Percentiles rank a stretch among this genome's conserved stretches.
Conservation (phyloP, 2,329 filamentous ascomycete genomes). For the Hansfordia pulvinata region DNA sequence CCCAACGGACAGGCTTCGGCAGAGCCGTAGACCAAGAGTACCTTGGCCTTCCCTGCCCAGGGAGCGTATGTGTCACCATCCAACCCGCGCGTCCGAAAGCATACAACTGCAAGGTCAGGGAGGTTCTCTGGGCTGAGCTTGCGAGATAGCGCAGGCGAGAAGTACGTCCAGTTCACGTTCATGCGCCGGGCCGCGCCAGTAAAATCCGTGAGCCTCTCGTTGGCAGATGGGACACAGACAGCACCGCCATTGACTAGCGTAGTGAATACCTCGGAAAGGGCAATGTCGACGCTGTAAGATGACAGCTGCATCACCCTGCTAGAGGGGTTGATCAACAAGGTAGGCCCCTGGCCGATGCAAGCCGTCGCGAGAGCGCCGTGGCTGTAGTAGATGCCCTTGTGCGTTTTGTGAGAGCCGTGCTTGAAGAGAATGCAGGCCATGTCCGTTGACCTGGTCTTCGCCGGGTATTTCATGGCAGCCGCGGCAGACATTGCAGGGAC, state of each 20-base stretch:
- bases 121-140: slow-evolving; percentile 14
- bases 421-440: slow-evolving; percentile 49
- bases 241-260: slow-evolving; percentile 35
- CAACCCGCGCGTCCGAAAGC: slow-evolving; percentile 30
- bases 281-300: slow-evolving; percentile 40
- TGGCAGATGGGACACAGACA: slow-evolving; percentile 31
- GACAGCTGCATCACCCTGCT: slow-evolving; percentile 47
- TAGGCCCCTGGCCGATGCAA: slow-evolving; percentile 33
- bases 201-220: slow-evolving; percentile 27
- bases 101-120: slow-evolving; percentile 15
- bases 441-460: slow-evolving; percentile 25
- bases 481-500: slow-evolving; percentile 20
- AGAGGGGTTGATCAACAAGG: slow-evolving; percentile 30
- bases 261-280: slow-evolving; percentile 38
- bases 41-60: slow-evolving; percentile 29
- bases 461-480: slow-evolving; percentile 13
- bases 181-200: slow-evolving; percentile 25
- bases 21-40: slow-evolving; percentile 37
- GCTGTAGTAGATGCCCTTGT: slow-evolving; percentile 48
- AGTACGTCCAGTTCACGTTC: slow-evolving; percentile 26
- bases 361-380: slow-evolving; percentile 44
- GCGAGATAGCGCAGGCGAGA: slow-evolving; percentile 37
- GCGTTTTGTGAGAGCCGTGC: slow-evolving; percentile 39
- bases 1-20: slow-evolving; percentile 37
- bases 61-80: slow-evolving; percentile 32